These are phyloP conservation scores for Nepenthes alata DNA, from an alignment of 179 eudicot species.

Conservation along the genomic window DNA sequence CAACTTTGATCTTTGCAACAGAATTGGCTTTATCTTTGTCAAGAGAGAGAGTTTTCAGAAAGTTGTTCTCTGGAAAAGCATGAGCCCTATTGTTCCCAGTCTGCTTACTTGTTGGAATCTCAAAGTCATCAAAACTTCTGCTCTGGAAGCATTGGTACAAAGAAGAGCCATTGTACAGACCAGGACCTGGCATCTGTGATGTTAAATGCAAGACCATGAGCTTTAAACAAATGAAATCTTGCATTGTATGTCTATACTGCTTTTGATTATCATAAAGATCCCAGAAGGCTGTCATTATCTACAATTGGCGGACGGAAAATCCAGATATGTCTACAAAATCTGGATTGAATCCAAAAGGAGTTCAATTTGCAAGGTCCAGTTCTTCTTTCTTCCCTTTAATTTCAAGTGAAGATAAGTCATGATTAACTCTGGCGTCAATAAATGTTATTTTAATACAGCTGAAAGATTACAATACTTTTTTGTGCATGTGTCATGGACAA, in stretches of 20 bases:
- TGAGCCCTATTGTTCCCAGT: constrained; percentile 34
- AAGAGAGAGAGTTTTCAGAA: constrained; percentile 44
- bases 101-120: constrained; percentile 51
- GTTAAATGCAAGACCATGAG: neutral
- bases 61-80: constrained; percentile 58
- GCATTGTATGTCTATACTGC: neutral
- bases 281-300: too few relatives aligned
- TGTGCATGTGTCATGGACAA: too few relatives aligned
- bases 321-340: too few relatives aligned
- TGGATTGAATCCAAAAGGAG: too few relatives aligned
- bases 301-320: too few relatives aligned
- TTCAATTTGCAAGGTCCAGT: too few relatives aligned
- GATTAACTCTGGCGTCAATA: too few relatives aligned
- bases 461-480: too few relatives aligned
- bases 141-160: constrained; percentile 21
- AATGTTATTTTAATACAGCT: too few relatives aligned
- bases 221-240: neutral
- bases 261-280: too few relatives aligned
- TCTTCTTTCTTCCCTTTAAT: too few relatives aligned
- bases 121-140: constrained; percentile 69
- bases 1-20: constrained; percentile 98
- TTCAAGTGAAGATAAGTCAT: too few relatives aligned
- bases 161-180: constrained; percentile 35
- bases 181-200: constrained; percentile 48
- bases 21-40: constrained; percentile 72